Base-by-base conservation (phyloP, 2,329 filamentous ascomycete species). In the Microdochium trichocladiopsis region DNA sequence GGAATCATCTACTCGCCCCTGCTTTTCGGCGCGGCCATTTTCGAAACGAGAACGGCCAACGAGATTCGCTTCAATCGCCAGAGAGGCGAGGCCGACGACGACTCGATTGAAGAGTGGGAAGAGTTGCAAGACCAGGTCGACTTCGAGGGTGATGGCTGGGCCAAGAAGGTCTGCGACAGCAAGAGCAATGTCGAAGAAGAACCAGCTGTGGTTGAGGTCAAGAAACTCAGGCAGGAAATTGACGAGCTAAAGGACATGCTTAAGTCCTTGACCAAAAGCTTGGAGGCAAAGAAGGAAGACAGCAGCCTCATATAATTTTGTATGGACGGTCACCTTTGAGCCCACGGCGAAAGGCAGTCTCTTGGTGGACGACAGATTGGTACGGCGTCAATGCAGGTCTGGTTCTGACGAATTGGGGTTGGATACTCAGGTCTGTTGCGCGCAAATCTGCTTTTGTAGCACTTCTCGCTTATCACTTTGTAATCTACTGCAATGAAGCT, bases 21-120 rank as follows among this genome's bases (percentile, higher is more conserved):
- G 0, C 78, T 99, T 0, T 63, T 96, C 9, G 71, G 93, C 10
- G 90, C 90, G 0, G 91, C 92, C 0, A 80, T 79, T 56, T 75
- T 87, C 49, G 90, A 94, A 69, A 82, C 78, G 12, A 76, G 77
- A 12, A 78, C 79, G 6, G 90, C 90, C 0, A 74, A 76, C 33
- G 75, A 74, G 2, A 90, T 96, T 45, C 78, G 77, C 23, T 76
- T 74, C 52, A 97, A 97, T 66, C 79, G 94, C 1, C 79, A 79
- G 16, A 74, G 88, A 16, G 90, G 92, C 37, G 92, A 96, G 59
- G 87, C 87, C 2, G 94, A 99, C 58, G 94, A 99, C 60, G 91
- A 96, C 58, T 83, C 83, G 1, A 72, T 87, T 9, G 88, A 97
- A 64, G 93, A 96, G 66, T 99, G 94, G 94, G 94, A 99, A 71